A percentile compares a stretch with the other conserved stretches of the same genome.
These are phyloP conservation scores for Leccinum boreale DNA, from an alignment of 768 basidiomycete species.

Conservation along the genomic window DNA sequence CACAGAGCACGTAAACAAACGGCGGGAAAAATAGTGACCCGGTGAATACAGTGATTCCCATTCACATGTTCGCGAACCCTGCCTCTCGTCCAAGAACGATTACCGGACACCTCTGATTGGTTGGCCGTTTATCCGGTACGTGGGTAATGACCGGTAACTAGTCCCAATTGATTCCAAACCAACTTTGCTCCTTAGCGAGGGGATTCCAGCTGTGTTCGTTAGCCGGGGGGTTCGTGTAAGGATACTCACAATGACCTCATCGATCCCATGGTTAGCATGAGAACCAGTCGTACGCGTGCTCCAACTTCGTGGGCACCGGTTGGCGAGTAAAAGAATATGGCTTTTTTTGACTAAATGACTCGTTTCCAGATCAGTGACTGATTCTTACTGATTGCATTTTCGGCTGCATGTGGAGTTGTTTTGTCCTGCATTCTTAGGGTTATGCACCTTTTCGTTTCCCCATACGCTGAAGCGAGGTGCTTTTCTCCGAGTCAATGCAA, in stretches of 20 bases:
- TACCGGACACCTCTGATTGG: neutral
- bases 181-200: neutral
- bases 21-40: neutral
- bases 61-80: neutral
- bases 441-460: neutral
- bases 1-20: neutral
- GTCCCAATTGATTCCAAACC: neutral
- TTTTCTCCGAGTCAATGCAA: neutral
- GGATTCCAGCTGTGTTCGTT: neutral
- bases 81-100: neutral
- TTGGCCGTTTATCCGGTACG: neutral
- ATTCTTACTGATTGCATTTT: neutral
- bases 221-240: neutral
- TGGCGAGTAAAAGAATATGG: neutral
- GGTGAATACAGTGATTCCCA: neutral
- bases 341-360: neutral
- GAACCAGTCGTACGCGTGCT: neutral
- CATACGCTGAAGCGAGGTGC: neutral
- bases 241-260: neutral
- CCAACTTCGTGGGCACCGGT: neutral
- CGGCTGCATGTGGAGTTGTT: neutral
- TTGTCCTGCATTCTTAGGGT: neutral
- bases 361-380: neutral
- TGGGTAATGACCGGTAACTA: neutral
- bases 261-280: neutral